These are phyloP conservation scores for Hylodesmum podocarpum DNA, from an alignment of 306 rosid genomes.

Conservation along the genomic window DNA sequence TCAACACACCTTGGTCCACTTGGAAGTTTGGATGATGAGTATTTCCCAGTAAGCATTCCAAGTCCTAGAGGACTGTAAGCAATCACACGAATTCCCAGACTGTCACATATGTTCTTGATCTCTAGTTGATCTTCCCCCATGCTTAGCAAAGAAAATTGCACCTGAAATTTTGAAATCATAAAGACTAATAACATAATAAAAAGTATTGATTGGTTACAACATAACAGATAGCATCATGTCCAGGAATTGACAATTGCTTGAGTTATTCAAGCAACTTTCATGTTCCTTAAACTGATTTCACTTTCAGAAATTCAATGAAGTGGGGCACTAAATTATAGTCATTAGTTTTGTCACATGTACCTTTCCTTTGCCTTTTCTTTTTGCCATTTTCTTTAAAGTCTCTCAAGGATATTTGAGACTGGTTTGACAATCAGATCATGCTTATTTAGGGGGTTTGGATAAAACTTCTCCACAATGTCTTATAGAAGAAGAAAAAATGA, in stretches of 20 bases:
- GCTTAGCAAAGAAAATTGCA: conserved; percentile 92
- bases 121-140: conserved; percentile 79
- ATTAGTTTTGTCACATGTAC: neutral
- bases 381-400: neutral
- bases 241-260: neutral
- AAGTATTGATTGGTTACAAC: neutral
- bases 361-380: neutral
- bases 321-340: neutral
- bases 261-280: conserved; percentile 1
- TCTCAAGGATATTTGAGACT: neutral
- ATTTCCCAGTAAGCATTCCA: conserved; percentile 99
- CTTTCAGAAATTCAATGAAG: neutral
- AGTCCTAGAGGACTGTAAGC: conserved; percentile 98
- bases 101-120: conserved; percentile 77
- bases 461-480: too few species aligned
- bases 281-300: conserved; percentile 6
- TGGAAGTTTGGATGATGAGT: conserved; percentile 73
- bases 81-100: conserved; percentile 77
- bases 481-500: too few species aligned
- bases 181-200: neutral
- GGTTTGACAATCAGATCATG: neutral
- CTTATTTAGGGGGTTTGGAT: too few species aligned
- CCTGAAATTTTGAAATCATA: conserved; percentile 47
- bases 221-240: neutral
- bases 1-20: conserved; percentile 74